A percentile compares a stretch with the other conserved stretches of the same genome.
Evolutionary conservation across 495 filamentous ascomycete species (phyloP).

Genomic region (Penicillium verhagenii): DNA sequence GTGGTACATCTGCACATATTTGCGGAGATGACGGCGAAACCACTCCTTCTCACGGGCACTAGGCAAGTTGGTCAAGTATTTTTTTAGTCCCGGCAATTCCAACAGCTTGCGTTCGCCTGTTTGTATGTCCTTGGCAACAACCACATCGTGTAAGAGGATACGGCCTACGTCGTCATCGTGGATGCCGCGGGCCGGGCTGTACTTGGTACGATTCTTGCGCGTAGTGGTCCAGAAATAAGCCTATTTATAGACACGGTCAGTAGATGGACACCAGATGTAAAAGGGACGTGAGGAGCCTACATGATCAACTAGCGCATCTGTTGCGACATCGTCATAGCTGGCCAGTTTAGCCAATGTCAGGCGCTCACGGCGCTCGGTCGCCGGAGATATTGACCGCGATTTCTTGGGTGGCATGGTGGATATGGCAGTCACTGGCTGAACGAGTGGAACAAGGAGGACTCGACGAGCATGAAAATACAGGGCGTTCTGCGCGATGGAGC

Average conservation of each 20-base stretch:
- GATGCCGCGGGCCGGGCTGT: constrained; percentile 77
- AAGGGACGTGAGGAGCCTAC: constrained; percentile 52
- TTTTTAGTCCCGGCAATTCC: constrained; percentile 68
- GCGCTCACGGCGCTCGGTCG: constrained; percentile 59
- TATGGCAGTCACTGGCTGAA: background rate
- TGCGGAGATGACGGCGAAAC: constrained; percentile 81
- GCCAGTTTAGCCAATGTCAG: constrained; percentile 84
- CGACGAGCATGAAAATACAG: constrained; percentile 7
- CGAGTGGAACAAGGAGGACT: background rate
- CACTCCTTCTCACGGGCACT: constrained; percentile 81
- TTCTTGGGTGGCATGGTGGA: constrained; percentile 42
- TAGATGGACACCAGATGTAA: background rate
- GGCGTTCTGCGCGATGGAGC: background rate
- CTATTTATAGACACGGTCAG: constrained; percentile 47
- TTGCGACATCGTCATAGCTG: constrained; percentile 93
- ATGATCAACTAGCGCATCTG: constrained; percentile 92
- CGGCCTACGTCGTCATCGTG: constrained; percentile 75
- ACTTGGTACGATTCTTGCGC: constrained; percentile 88
- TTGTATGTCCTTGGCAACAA: constrained; percentile 68
- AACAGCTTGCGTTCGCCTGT: constrained; percentile 71
- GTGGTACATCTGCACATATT: constrained; percentile 90
- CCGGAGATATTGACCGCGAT: constrained; percentile 40
- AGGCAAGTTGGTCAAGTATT: constrained; percentile 62
- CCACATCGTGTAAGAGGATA: constrained; percentile 73
- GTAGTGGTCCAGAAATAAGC: constrained; percentile 94